These are phyloP conservation scores for Rachicladosporium sp. DNA, from an alignment of 2,329 filamentous ascomycete genomes.

Conservation along the genomic window DNA sequence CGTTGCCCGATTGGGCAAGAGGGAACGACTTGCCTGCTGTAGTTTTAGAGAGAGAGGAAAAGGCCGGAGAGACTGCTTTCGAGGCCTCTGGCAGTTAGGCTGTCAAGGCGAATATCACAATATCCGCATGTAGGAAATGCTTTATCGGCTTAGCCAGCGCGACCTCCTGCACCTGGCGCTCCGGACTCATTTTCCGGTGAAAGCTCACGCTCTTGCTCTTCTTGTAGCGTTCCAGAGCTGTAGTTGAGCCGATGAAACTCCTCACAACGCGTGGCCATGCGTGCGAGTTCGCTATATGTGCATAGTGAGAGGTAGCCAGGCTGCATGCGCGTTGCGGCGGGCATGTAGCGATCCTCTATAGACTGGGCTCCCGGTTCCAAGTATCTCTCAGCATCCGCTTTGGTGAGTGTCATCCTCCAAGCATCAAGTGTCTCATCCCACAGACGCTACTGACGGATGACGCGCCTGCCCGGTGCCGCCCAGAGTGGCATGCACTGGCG, in stretches of 20 bases:
- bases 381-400: slow-evolving; percentile 29
- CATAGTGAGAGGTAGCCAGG: no score
- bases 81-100: slow-evolving; percentile 23
- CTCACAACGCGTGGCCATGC: slow-evolving; percentile 12
- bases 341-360: slow-evolving; percentile 39
- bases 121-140: slow-evolving; percentile 33
- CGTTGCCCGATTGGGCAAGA: slow-evolving; percentile 24
- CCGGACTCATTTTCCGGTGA: slow-evolving; percentile 51
- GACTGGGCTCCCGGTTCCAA: slow-evolving; percentile 44
- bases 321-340: slow-evolving; percentile 6
- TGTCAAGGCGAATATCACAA: slow-evolving; percentile 29
- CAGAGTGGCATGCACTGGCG: slow-evolving; percentile 44
- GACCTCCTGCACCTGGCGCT: slow-evolving; percentile 40
- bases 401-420: slow-evolving; percentile 8
- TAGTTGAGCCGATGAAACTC: slow-evolving; percentile 12
- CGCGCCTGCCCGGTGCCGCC: slow-evolving; percentile 46
- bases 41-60: slow-evolving; percentile 30
- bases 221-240: slow-evolving; percentile 32
- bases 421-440: slow-evolving; percentile 19
- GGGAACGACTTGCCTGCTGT: slow-evolving; percentile 27
- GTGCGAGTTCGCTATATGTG: slow-evolving; percentile 12
- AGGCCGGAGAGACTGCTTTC: slow-evolving; percentile 34
- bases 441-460: slow-evolving; percentile 29
- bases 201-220: slow-evolving; percentile 60
- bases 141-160: slow-evolving; percentile 22